phyloP scores from a whole-genome alignment of 495 filamentous ascomycete genomes.

The Aspergillus mulundensis region DNA sequence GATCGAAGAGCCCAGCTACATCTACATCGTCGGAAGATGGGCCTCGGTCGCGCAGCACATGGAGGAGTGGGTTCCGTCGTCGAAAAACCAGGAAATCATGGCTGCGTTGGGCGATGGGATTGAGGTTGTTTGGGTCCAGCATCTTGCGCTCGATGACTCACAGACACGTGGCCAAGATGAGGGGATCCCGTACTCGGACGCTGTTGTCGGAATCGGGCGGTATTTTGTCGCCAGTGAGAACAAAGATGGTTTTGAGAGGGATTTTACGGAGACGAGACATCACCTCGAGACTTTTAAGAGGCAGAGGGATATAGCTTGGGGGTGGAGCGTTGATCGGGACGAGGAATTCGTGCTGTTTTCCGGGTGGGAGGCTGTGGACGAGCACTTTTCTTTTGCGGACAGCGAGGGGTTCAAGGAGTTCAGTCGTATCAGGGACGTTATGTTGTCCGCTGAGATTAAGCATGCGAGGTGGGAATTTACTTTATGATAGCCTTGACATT shows the following conservation, averaged over 20 bases:
- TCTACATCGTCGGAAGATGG: slow-evolving; percentile 53
- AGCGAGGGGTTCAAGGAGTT: slow-evolving; percentile 34
- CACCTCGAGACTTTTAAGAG: slow-evolving; percentile 33
- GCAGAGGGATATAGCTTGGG: slow-evolving; percentile 33
- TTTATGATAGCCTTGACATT: neutral
- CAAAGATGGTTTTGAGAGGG: slow-evolving; percentile 35
- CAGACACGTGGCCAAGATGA: no score
- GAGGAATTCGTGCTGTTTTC: slow-evolving; percentile 49
- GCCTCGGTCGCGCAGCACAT: slow-evolving; percentile 42
- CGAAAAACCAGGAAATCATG: slow-evolving; percentile 39
- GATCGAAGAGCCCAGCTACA: slow-evolving; percentile 40
- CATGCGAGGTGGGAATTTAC: slow-evolving; percentile 22
- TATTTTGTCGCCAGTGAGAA: slow-evolving; percentile 38
- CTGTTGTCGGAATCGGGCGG: slow-evolving; percentile 40
- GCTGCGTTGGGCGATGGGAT: slow-evolving; percentile 38
- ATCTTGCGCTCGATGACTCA: slow-evolving; percentile 28
- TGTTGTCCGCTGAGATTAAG: slow-evolving; percentile 40
- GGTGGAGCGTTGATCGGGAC: slow-evolving; percentile 48
- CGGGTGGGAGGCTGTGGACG: slow-evolving; percentile 47
- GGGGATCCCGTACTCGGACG: slow-evolving; percentile 33
- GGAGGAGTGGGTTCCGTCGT: slow-evolving; percentile 41
- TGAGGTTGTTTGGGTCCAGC: slow-evolving; percentile 36
- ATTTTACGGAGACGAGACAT: slow-evolving; percentile 26
- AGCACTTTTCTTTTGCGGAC: slow-evolving; percentile 39
- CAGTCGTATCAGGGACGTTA: slow-evolving; percentile 8